Conservation (phyloP, 2,329 filamentous ascomycete species). For the Aureobasidium zeae region DNA sequence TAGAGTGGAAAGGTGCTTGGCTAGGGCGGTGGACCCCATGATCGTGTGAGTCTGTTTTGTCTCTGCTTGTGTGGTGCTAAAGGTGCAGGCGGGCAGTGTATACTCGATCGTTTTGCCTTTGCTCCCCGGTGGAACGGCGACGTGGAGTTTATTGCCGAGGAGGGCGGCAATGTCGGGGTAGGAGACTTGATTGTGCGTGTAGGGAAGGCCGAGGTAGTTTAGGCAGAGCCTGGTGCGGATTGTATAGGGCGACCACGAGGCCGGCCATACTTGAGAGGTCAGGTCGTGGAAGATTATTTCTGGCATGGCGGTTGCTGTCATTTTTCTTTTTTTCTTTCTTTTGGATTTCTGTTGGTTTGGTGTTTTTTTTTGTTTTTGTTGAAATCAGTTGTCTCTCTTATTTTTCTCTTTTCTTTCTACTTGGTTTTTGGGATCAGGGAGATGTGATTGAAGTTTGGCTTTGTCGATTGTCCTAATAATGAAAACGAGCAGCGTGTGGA, state of each 20-base stretch:
- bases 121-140: not conserved
- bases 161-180: conserved; percentile 10
- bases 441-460: too few species aligned
- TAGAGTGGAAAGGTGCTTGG: not conserved
- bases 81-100: conserved; percentile 1
- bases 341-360: too few species aligned
- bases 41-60: too few species aligned
- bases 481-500: too few species aligned
- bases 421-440: too few species aligned
- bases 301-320: not conserved
- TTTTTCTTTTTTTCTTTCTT: too few species aligned
- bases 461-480: too few species aligned
- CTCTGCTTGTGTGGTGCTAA: too few species aligned
- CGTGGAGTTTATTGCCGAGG: not conserved
- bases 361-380: too few species aligned
- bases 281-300: conserved; percentile 12
- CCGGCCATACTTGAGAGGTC: not conserved
- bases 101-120: not conserved
- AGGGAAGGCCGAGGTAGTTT: not conserved
- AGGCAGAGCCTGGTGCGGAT: conserved; percentile 2
- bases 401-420: too few species aligned
- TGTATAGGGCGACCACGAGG: conserved; percentile 10
- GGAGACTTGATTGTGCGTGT: not conserved
- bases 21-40: conserved; percentile 3
- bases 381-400: too few species aligned